A percentile compares a stretch with the other conserved stretches of the same genome.
Evolutionary conservation across 2,329 filamentous ascomycete species (phyloP).

Genomic region (Colletotrichum sp.): DNA sequence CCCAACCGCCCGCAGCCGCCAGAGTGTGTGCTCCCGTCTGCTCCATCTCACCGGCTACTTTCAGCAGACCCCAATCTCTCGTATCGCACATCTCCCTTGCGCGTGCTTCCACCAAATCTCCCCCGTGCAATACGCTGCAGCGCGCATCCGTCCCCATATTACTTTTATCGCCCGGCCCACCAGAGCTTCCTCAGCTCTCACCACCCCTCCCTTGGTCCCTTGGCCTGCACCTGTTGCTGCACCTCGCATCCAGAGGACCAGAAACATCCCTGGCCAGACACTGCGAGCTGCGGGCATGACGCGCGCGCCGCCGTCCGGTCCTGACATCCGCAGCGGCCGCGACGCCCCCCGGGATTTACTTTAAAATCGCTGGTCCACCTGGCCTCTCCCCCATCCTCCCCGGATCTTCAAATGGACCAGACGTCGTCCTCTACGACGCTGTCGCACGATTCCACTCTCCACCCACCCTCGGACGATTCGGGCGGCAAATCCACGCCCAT

Average conservation of each 20-base stretch:
- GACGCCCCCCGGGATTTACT: slow-evolving; percentile 6
- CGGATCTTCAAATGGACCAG: slow-evolving; percentile 13
- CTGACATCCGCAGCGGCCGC: slow-evolving; percentile 6
- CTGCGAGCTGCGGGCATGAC: slow-evolving; percentile 8
- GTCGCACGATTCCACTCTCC: not conserved
- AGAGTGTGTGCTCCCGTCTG: not conserved
- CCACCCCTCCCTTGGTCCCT: not conserved
- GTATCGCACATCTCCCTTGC: not conserved
- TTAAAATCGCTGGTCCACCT: slow-evolving; percentile 3
- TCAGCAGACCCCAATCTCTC: not conserved
- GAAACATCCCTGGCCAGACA: not conserved
- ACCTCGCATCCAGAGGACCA: not conserved
- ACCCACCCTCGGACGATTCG: not conserved
- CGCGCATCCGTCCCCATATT: not conserved
- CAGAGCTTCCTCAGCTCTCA: not conserved
- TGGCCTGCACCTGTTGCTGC: not conserved
- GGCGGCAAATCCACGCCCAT: slow-evolving; percentile 9
- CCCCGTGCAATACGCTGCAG: not conserved
- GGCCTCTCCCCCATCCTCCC: not conserved
- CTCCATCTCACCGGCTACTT: not conserved
- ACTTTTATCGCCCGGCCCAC: not conserved
- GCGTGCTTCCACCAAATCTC: not conserved
- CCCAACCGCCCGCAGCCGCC: not conserved
- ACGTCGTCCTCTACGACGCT: slow-evolving; percentile 7
- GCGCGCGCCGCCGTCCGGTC: not conserved